Base-by-base conservation (phyloP, 345 rosid species). In the Dipteronia sinensis region DNA sequence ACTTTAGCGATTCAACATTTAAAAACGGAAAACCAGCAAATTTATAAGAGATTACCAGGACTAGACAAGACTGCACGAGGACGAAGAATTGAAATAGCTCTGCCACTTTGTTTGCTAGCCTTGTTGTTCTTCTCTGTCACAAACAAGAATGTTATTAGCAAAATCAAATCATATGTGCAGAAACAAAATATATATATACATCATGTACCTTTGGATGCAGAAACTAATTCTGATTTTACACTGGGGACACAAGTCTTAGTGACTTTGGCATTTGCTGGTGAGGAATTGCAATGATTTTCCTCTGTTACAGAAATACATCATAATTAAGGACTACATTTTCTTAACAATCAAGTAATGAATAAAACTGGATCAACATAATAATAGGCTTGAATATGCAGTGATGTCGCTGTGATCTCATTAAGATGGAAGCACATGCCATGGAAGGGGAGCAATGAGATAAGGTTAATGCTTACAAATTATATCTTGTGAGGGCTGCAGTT, bases 61-160 rank as follows among this genome's bases (percentile, higher is more conserved):
- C 88, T 83, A 11, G 83, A 85, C 25, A 83, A 55, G 38, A 85
- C 81, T 59, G 88, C 86, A 11, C 84, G 79, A 53, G 84, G 86
- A 12, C 84, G 82, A 11, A 51, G 25, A 31, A 76, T 49, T 3
- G 70, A 74, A 27, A 19, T 7, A 10, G 75, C 55, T 76, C 55
- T 76, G 23, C 4, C 17, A 46, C 61, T 69, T 58, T 20, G 64
- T 55, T 74, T 71, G 56, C 3, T 15, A 12, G 46, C 67, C 46
- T 56, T 73, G 11, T 25, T 42, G 44, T 67, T 67, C 72, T 74
- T 68, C 46, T 31, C 65, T 83, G 73, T 15, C 5, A n/a, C 64
- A 51, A 15, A 51, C 7, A 51, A 47, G 53, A 47, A 11, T 47
- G 53, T 47, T 47, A 15, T 47, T 10, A 9, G 53, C 53, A 47